Evolutionary conservation across 192 early-diverging fungal species (phyloP), one percentile per base, ranked within the genome.

Genomic region (Coemansia sp.): DNA sequence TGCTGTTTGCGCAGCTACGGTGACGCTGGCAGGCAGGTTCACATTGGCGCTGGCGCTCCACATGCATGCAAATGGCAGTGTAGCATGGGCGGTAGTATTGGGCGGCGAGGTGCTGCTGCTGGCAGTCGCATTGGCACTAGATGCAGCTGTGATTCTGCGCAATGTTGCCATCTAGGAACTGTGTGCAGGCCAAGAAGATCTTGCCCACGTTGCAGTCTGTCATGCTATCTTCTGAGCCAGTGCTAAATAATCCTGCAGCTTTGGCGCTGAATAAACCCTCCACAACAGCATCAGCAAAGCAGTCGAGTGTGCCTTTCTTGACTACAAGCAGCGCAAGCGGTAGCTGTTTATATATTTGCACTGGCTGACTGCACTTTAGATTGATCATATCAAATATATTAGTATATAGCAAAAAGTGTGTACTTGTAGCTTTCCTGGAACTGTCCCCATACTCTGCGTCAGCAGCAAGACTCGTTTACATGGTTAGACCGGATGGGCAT

Each of bases 381-480:
- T 45, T 4, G 16, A 45, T 45, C n/a, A 45, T 45, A 45, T n/a
- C 14, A 45, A 45, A 27, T 31, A 55, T 55, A 26, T 29, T 55
- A 55, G 7, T 11, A 23, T 52, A 17, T 55, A 29, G 53, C 53
- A 55, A 55, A 26, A 19, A 25, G 51, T 53, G 22, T 53, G 51
- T 53, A 26, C 23, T 53, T 53, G 22, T 9, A 23, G 51, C 51
- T 45, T 22, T 45, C n/a, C 12, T 55, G 12, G 3, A 31, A 11
- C 16, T 45, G 41, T n/a, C n/a, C n/a, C 47, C 35, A 38, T 22
- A 41, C 17, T 10, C 29, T 49, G 26, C n/a, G 23, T 25, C 62
- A 79, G 71, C 77, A 79, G 58, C 77, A 79, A 12, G 67, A 52
- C 22, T 79, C 77, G 51, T 59, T 70, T 48, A 79, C 37, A 37